Base-by-base conservation (phyloP, 2,329 filamentous ascomycete genomes). In the Colletotrichum australisinense region DNA sequence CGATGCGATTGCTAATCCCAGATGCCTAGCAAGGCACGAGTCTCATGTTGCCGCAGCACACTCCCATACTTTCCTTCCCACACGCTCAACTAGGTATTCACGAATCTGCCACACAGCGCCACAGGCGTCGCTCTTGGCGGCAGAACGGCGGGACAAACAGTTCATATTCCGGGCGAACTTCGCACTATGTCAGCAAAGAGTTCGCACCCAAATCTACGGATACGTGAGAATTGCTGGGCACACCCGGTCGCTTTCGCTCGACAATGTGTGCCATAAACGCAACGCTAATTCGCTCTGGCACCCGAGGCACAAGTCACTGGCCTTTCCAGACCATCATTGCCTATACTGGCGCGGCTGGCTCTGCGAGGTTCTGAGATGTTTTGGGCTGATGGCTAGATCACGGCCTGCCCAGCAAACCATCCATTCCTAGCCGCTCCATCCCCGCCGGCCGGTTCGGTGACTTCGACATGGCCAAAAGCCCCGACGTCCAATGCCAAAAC, bases 151-250 rank as follows among this genome's bases (percentile, higher is more conserved):
- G 14, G 49, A 28, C 57, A 68, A 52, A 62, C 22, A 11, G 35
- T 12, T 32, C 22, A 30, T 14, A 46, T 67, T 67, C 64, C 59
- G 26, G 69, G 56, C 68, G 14, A 46, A 49, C 19, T 49, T 49
- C 19, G 42, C 66, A 19, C 22, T 69, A 53, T 28, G 42, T 46
- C 22, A 69, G 70, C 70, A 60, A 49, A 53, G 14, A 58, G 58
- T 30, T 46, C 32, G 55, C 38, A 59, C n/a, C 38, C 9, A 68
- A 72, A 32, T 28, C 38, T 42, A 42, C 38, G 38, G 38, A 52
- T 19, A 58, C 55, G 49, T 19, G 30, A 56, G 19, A 57, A 28
- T 5, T 28, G 35, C 46, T 71, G 71, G 42, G 22, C 24, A 38
- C 32, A 70, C 70, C 66, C 59, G n/a, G 26, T 19, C 32, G 30